Base-by-base conservation (phyloP, 352 stramenopile species). In the Globisporangium barbulae region DNA sequence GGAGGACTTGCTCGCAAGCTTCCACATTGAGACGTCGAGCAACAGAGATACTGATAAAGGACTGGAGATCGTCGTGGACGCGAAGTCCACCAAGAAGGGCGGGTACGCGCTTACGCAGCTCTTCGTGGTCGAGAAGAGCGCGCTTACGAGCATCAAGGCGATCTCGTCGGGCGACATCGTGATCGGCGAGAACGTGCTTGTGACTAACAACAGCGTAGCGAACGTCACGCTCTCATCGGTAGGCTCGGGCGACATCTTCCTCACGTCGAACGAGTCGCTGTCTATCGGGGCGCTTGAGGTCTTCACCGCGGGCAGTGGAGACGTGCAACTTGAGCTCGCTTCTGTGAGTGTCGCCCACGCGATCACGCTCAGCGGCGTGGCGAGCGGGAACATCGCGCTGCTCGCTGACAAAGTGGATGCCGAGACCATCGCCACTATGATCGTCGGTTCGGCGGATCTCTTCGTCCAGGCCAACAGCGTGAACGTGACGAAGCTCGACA, bases 1-100 rank as follows among this genome's bases (percentile, higher is more conserved):
- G 60, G 68, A 69, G 5, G 72, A 79, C 22, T 54, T 89, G 47
- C 59, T 88, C 2, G 54, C 71, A 7, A 35, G 76, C n/a, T 67
- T 86, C 12, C 74, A 89, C 33, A 70, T 72, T 47, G 61, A 65
- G 12, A 57, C 75, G 1, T 47, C 42, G 30, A 55, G 28, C 44
- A 31, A 31, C 12, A 22, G 19, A 13, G 44, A 63, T 9, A 21
- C 30, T 0, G 17, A 25, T 42, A n/a, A n/a, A n/a, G 41, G 41
- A 25, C 39, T 63, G 4, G 22, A 42, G 21, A 13, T 63, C 31
- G 31, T 19, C n/a, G n/a, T 63, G 5, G 22, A 28, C 28, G 15
- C 9, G 3, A 25, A 30, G 13, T 25, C n/a, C 41, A 39, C 28
- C 3, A 39, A 31, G 3, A 22, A 53, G 28, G 28, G 30, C 39